Evolutionary conservation across 1,284 basidiomycete genomes (phyloP), one percentile per base, ranked within the genome.

Genomic region (Puccinia hordei): DNA sequence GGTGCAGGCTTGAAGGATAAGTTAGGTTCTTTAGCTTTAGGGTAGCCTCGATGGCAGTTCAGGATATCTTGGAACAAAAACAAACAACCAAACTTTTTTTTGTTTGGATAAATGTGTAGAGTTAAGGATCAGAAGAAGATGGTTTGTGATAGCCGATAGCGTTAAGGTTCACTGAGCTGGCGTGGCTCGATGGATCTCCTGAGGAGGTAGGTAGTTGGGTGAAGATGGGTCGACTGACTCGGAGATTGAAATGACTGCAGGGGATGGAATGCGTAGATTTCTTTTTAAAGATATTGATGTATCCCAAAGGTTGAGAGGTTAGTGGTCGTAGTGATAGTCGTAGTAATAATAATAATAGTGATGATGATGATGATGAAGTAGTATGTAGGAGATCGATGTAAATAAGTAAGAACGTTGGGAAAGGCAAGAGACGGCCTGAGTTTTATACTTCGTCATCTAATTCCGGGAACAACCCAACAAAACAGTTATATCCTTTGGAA

Each of bases 111-210:
- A 19, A 51, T 51, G 24, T 27, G 53, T 27, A 24, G 53, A 55
- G n/a, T n/a, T 55, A 24, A 5, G 53, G 53, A 55, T n/a, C 27
- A 35, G n/a, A 0, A 41, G 63, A 46, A 65, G 5, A 27, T 66
- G 15, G 46, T 44, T 46, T 46, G 63, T n/a, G 63, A 46, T 66
- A 66, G 41, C 46, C n/a, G 41, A 66, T 66, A 46, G 41, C 19
- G 38, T 24, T n/a, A 46, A 46, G 63, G 10, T 66, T 46, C 10
- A 46, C 63, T 66, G 63, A 46, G 63, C 41, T 66, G 63, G 38
- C 41, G 63, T 66, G 38, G 63, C 38, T 66, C 41, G n/a, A 46
- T 8, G 41, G 41, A 66, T 46, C 63, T 66, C 63, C 63, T 66
- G 63, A 41, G 41, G 63, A 66, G 63, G 46, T 66, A 41, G 63